A percentile compares a stretch with the other conserved stretches of the same genome.
These are phyloP conservation scores for Solanum hybrid DNA, from an alignment of 305 asterid genomes.

Conservation along the genomic window DNA sequence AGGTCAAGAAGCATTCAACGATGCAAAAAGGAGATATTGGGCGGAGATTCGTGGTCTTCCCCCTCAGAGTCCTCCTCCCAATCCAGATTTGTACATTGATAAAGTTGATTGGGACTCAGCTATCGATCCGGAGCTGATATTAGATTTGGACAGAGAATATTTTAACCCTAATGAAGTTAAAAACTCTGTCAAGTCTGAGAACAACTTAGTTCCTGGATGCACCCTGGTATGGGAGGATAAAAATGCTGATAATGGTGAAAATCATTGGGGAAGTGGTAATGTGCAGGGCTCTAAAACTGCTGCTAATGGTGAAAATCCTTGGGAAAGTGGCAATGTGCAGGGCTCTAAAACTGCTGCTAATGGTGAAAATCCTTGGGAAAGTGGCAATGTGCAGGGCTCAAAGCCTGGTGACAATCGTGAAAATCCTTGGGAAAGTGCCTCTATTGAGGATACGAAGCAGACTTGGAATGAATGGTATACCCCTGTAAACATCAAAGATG, in stretches of 20 bases:
- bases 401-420: slow-evolving; percentile 1
- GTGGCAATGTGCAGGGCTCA: no score
- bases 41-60: slow-evolving; percentile 45
- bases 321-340: no score
- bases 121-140: slow-evolving; percentile 56
- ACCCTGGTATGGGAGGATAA: slow-evolving; percentile 12
- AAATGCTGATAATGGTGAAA: no score
- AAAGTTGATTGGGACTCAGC: slow-evolving; percentile 66
- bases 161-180: slow-evolving; percentile 48
- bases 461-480: slow-evolving; percentile 46
- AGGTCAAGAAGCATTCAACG: slow-evolving; percentile 55
- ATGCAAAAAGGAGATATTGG: slow-evolving; percentile 68
- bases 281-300: no score
- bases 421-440: slow-evolving; percentile 57
- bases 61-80: slow-evolving; percentile 48
- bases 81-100: slow-evolving; percentile 46
- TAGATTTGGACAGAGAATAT: slow-evolving; percentile 51
- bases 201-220: slow-evolving; percentile 12
- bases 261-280: no score
- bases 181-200: slow-evolving; percentile 17
- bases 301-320: no score
- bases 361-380: no score
- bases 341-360: no score
- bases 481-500: slow-evolving; percentile 16
- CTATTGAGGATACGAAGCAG: slow-evolving; percentile 16